A percentile compares a stretch with the other conserved stretches of the same genome.
Evolutionary conservation across 768 basidiomycete species (phyloP).

Genomic region (Podaxis sp.): DNA sequence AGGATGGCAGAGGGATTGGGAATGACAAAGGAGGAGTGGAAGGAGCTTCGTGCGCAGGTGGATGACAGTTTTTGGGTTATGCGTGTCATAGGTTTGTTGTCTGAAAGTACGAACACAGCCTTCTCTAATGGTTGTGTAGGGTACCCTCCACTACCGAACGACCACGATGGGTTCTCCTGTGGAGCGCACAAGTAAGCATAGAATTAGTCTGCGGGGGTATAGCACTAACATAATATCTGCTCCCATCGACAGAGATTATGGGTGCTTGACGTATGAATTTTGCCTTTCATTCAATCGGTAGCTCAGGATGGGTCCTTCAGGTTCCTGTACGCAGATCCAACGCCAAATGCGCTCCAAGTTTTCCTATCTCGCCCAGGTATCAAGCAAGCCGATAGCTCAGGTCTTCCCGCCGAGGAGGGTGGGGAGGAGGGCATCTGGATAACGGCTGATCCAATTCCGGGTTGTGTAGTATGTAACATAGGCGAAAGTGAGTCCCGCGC

Average conservation of each 20-base stretch:
- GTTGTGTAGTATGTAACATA: slow-evolving; percentile 87
- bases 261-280: slow-evolving; percentile 73
- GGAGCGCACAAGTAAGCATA: slow-evolving; percentile 78
- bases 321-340: slow-evolving; percentile 85
- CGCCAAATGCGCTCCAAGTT: slow-evolving; percentile 79
- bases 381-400: slow-evolving; percentile 27
- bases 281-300: neutral
- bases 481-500: slow-evolving; percentile 71
- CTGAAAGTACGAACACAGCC: neutral
- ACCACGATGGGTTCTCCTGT: slow-evolving; percentile 83
- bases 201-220: neutral
- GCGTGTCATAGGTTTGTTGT: slow-evolving; percentile 68
- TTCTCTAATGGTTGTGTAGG: slow-evolving; percentile 38
- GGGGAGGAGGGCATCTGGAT: slow-evolving; percentile 73
- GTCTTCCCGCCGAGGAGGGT: slow-evolving; percentile 52
- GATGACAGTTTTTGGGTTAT: slow-evolving; percentile 90
- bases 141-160: slow-evolving; percentile 82
- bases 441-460: slow-evolving; percentile 78
- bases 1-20: slow-evolving; percentile 86
- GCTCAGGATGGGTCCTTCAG: slow-evolving; percentile 34
- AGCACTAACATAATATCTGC: neutral
- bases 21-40: slow-evolving; percentile 70
- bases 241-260: slow-evolving; percentile 67
- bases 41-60: slow-evolving; percentile 62
- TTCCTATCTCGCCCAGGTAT: slow-evolving; percentile 51